phyloP scores from a whole-genome alignment of 1,284 basidiomycete species.

The Leccinum ponderosum region DNA sequence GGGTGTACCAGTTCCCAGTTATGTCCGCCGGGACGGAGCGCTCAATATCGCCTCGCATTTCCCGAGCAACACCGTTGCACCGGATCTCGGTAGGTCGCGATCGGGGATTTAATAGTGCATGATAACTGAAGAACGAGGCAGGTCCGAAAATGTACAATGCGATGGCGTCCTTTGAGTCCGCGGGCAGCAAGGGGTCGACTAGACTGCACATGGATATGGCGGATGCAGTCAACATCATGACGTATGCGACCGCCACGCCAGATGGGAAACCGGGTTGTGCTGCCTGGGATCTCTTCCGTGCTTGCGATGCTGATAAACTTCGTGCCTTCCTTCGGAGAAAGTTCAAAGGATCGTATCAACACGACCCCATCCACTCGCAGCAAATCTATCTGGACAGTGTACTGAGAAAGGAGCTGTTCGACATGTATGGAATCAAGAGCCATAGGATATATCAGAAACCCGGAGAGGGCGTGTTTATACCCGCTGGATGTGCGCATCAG shows the following conservation, averaged over 20 bases:
- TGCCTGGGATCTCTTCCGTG: slow-evolving; percentile 89
- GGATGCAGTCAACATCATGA: slow-evolving; percentile 92
- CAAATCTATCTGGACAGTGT: slow-evolving; percentile 80
- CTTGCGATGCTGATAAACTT: slow-evolving; percentile 80
- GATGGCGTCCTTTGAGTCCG: slow-evolving; percentile 60
- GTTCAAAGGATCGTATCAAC: slow-evolving; percentile 50
- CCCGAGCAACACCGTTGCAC: slow-evolving; percentile 78
- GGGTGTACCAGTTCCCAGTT: slow-evolving; percentile 85
- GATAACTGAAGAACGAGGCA: slow-evolving; percentile 39
- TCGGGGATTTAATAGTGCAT: not conserved
- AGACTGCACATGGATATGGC: slow-evolving; percentile 96
- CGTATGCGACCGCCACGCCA: slow-evolving; percentile 61
- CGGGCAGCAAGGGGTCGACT: slow-evolving; percentile 79
- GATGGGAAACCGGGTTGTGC: slow-evolving; percentile 79
- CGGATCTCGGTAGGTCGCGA: slow-evolving; percentile 72
- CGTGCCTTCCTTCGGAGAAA: slow-evolving; percentile 70
- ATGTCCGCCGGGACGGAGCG: slow-evolving; percentile 85
- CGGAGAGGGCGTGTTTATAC: slow-evolving; percentile 95
- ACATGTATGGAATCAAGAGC: slow-evolving; percentile 70
- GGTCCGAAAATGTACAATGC: slow-evolving; percentile 85
- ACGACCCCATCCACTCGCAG: slow-evolving; percentile 92
- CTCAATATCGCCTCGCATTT: slow-evolving; percentile 89
- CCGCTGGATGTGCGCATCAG: slow-evolving; percentile 94
- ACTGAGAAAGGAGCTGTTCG: slow-evolving; percentile 68
- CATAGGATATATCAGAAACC: slow-evolving; percentile 87